Percentiles rank a stretch among this genome's conserved stretches.
Conservation (phyloP, 208 protist species). For the Wallacemonas sp. region DNA sequence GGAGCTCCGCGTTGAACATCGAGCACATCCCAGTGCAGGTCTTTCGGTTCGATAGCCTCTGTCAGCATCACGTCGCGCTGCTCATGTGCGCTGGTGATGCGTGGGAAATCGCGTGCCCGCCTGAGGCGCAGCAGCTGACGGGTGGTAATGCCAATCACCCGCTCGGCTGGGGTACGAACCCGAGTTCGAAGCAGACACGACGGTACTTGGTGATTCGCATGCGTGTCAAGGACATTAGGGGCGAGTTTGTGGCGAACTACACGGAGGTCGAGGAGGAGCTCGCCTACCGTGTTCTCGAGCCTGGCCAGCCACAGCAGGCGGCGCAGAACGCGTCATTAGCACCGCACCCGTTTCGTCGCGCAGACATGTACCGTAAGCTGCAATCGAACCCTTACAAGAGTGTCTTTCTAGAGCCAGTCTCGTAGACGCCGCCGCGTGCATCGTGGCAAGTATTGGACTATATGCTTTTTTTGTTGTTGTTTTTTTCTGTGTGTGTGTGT, state of each 20-base stretch:
- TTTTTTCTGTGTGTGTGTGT: conserved; percentile 5
- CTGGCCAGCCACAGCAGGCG: not conserved
- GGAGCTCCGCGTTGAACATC: not conserved
- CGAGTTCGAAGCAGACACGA: not conserved
- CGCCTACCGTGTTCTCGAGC: not conserved
- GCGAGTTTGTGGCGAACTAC: not conserved
- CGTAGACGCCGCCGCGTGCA: too few relatives aligned
- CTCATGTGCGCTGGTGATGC: conserved; percentile 45
- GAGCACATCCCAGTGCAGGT: not conserved
- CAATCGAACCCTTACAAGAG: not conserved
- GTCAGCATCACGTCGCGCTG: conserved; percentile 22
- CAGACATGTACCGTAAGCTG: not conserved
- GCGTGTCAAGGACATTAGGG: not conserved
- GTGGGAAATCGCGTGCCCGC: conserved; percentile 45
- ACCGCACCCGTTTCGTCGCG: not conserved
- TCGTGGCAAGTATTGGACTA: too few relatives aligned
- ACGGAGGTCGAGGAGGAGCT: not conserved
- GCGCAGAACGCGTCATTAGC: not conserved
- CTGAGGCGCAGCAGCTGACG: conserved; percentile 13
- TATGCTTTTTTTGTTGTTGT: conserved; percentile 3
- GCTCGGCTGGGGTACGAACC: not conserved
- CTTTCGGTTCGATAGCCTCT: conserved; percentile 10
- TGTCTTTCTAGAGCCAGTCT: not conserved
- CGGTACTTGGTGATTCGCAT: conserved; percentile 7
- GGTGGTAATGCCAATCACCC: conserved; percentile 5